A percentile compares a stretch with the other conserved stretches of the same genome.
phyloP scores from a whole-genome alignment of 352 stramenopile species.

The Saprolegnia parasitica region DNA sequence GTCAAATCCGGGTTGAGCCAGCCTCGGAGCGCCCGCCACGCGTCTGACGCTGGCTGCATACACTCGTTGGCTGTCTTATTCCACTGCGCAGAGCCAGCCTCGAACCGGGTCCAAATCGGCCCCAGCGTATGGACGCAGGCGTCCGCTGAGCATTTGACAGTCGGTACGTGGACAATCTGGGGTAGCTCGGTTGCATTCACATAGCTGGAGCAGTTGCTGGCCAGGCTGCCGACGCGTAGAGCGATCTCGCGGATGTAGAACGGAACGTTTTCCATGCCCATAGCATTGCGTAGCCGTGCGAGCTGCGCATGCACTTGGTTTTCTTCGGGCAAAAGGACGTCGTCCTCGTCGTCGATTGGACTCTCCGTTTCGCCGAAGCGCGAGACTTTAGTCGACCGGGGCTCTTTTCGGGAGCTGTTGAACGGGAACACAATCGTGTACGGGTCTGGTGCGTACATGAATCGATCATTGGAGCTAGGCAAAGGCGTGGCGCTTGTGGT shows the following conservation, averaged over 20 bases:
- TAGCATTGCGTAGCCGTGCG: not conserved
- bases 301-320: not conserved
- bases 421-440: too few species aligned
- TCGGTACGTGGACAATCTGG: not conserved
- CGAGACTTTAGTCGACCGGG: not conserved
- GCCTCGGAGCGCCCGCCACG: not conserved
- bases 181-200: not conserved
- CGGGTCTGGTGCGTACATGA: too few species aligned
- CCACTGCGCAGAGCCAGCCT: not conserved
- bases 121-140: not conserved
- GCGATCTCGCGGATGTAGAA: not conserved
- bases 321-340: not conserved
- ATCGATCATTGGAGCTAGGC: too few species aligned
- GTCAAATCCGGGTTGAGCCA: conserved; percentile 9
- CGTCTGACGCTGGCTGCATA: not conserved
- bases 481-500: too few species aligned
- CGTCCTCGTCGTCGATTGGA: not conserved
- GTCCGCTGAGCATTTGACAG: not conserved
- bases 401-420: not conserved
- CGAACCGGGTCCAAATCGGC: not conserved
- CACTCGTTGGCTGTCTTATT: not conserved
- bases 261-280: not conserved
- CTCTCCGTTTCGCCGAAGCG: not conserved
- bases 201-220: not conserved
- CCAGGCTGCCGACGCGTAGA: not conserved